Base-by-base conservation (phyloP, 2,329 filamentous ascomycete species). In the Ceratocystis cacaofunesta region DNA sequence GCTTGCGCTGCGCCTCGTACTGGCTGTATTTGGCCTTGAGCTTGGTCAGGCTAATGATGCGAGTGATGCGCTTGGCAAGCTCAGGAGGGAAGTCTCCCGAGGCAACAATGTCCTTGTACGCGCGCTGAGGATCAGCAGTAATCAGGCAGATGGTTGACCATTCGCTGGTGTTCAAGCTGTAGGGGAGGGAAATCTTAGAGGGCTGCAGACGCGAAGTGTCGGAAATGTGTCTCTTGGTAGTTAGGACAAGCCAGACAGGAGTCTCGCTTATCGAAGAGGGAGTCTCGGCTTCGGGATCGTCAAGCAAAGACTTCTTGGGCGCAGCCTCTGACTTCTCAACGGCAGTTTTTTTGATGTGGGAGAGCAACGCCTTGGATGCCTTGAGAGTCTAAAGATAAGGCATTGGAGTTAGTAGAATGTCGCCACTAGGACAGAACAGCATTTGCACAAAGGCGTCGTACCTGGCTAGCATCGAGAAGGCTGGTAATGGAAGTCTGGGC, bases 21-120 rank as follows among this genome's bases (percentile, higher is more conserved):
- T 88, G 84, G 79, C 88, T 86, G 81, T 88, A 96, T 78, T 94
- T 92, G 70, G 86, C 82, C 72, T 78, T 78, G 68, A 99, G 80
- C 76, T 97, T 95, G 71, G 82, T 81, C 70, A 92, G 78, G 71
- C 91, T 90, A 71, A 97, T 87, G 58, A 99, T 83, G 69, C 85
- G 82, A 63, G 84, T 86, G 72, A 92, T 85, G 70, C 85, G 83
- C 72, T 83, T 81, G 71, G 83, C 79, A 68, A 90, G 80, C 60
- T 81, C 80, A 66, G 79, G 78, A 41, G 88, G 88, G 78, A 90
- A 92, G 32, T 84, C 82, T 52, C 87, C 82, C 65, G 87, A 84
- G 63, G 85, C 86, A 69, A 96, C 82, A 58, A 95, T 81, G 75
- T 97, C 87, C 79, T 97, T 97, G 82, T 94, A 95, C 65, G 85